Base-by-base conservation (phyloP, 139 green algal species). In the Gonium pectorale region DNA sequence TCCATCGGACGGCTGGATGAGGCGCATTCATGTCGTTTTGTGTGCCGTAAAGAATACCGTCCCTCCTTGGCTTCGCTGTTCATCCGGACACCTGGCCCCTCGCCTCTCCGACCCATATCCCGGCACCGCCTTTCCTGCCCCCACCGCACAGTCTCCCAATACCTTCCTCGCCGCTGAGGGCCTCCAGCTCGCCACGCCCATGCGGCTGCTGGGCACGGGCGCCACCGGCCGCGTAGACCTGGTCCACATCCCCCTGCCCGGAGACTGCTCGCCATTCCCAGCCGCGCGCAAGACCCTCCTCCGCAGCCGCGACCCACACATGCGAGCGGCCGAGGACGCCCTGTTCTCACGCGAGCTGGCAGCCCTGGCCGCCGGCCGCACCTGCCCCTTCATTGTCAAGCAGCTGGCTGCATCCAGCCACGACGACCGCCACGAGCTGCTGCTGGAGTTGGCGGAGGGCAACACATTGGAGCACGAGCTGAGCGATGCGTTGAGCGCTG, bases 261-360 rank as follows among this genome's bases (percentile, higher is more conserved):
- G 44, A 15, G 68, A 43, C 43, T 27, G 43, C 24, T 11, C 26
- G 17, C 5, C 13, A 5, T 2, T 77, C 27, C 43, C 68, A 21
- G 74, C 74, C 2, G 74, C 74, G 40, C 56, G 74, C n/a, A 82
- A 82, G 74, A 62, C 59, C 29, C 43, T 71, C n/a, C 74, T 59
- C 21, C 40, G 74, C 29, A 44, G 24, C 56, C 13, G n/a, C 17
- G 59, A 82, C 60, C 56, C 59, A 4, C 56, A 72, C n/a, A 19
- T 82, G 59, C 74, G 74, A 0, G 56, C 74, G 29, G 44, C 60
- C 59, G 56, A 71, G 13, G 74, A 82, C 41, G 59, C 40, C 2
- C 27, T 82, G 27, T 82, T 82, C 33, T 56, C 59, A 0, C 74
- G 27, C 15, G 74, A 82, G 74, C 40, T 72, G 40, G 74, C 60